Evolutionary conservation across 768 basidiomycete genomes (phyloP).

Genomic region (Boletus pseudopeckii): DNA sequence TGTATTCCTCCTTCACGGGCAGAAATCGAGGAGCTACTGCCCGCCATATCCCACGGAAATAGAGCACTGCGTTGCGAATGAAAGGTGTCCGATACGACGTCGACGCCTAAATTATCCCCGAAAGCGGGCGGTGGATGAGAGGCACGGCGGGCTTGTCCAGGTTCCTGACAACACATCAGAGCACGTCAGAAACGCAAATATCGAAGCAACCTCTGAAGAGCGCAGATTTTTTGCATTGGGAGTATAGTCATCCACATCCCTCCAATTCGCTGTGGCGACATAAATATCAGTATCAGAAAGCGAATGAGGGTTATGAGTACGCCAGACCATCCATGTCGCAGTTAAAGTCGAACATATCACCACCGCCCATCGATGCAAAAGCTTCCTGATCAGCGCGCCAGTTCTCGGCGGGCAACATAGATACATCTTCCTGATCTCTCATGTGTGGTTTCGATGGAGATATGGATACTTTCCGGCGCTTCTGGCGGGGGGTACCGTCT

Average conservation of each 20-base stretch:
- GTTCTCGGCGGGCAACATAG: constrained; percentile 5
- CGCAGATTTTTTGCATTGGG: constrained; percentile 30
- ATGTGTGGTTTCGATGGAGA: not conserved
- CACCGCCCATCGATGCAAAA: constrained; percentile 5
- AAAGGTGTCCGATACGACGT: constrained; percentile 37
- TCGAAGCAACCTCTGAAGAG: constrained; percentile 60
- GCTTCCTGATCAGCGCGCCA: constrained; percentile 12
- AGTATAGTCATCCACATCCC: constrained; percentile 13
- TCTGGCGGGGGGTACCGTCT: constrained; percentile 42
- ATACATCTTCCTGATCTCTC: not conserved
- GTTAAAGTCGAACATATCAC: constrained; percentile 21
- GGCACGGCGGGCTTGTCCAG: constrained; percentile 76
- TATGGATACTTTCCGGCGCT: constrained; percentile 43
- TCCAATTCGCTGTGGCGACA: constrained; percentile 24
- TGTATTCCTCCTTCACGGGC: constrained; percentile 35
- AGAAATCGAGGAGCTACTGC: constrained; percentile 53
- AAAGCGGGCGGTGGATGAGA: constrained; percentile 55
- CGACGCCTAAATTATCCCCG: constrained; percentile 49
- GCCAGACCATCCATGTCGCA: constrained; percentile 24
- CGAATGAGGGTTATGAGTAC: not conserved
- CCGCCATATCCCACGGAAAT: constrained; percentile 85
- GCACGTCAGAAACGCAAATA: not conserved
- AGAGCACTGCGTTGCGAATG: constrained; percentile 66
- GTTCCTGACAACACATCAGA: constrained; percentile 53
- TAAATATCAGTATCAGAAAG: constrained; percentile 7